Evolutionary conservation across 2,329 filamentous ascomycete species (phyloP).

Genomic region (Ophiobolus disseminans): DNA sequence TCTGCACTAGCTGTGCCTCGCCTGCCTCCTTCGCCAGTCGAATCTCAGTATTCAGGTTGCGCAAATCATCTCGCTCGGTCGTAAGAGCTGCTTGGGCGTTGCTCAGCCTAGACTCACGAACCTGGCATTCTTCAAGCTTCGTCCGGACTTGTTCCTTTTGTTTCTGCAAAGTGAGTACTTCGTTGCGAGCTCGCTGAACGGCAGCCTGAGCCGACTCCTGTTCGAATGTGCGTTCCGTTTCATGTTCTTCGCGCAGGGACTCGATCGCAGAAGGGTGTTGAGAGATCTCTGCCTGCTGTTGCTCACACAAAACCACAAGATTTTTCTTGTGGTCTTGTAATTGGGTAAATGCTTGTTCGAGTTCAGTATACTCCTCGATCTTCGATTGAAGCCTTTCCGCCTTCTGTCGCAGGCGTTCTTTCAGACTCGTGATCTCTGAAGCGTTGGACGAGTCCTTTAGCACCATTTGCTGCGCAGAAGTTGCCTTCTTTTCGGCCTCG

Average conservation of each 20-base stretch:
- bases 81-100: conserved; percentile 9
- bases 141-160: conserved; percentile 19
- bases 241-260: conserved; percentile 16
- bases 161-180: conserved; percentile 7
- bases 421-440: conserved; percentile 13
- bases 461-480: conserved; percentile 1
- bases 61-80: conserved; percentile 17
- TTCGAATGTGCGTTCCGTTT: conserved; percentile 5
- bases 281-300: conserved; percentile 13
- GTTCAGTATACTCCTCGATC: conserved; percentile 1
- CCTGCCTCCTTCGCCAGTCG: conserved; percentile 7
- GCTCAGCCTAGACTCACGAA: conserved; percentile 12
- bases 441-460: neutral
- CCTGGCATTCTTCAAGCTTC: conserved; percentile 13
- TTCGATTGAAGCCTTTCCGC: conserved; percentile 9
- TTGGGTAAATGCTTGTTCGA: conserved; percentile 7
- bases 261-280: conserved; percentile 16
- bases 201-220: conserved; percentile 6
- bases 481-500: conserved; percentile 11
- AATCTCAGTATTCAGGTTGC: conserved; percentile 15
- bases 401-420: conserved; percentile 14
- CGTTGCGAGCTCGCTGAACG: conserved; percentile 10
- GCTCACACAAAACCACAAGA: conserved; percentile 11
- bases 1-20: conserved; percentile 11
- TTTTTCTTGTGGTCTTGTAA: conserved; percentile 3